A percentile compares a stretch with the other conserved stretches of the same genome.
Conservation (phyloP, 192 early-diverging fungal genomes). For the Thamnidium elegans region DNA sequence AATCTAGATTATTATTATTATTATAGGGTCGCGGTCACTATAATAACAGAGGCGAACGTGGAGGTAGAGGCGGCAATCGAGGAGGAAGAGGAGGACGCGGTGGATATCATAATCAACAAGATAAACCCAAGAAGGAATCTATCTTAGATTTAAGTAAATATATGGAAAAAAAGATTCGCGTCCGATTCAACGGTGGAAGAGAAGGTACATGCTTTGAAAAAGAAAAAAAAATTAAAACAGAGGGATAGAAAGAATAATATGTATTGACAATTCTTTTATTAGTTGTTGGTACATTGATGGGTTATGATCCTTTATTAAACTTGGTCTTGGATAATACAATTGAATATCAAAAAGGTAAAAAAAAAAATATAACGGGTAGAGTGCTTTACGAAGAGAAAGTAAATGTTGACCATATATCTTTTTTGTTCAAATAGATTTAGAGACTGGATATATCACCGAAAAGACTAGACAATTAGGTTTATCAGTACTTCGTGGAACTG, state of each 20-base stretch:
- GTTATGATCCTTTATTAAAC: conserved; percentile 90
- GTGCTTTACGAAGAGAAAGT: neutral
- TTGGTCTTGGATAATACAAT: conserved; percentile 91
- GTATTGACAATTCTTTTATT: conserved; percentile 6
- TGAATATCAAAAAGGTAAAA: conserved; percentile 72
- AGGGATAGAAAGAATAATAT: neutral
- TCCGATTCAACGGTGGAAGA: conserved; percentile 90
- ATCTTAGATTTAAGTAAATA: conserved; percentile 95
- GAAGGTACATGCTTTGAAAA: conserved; percentile 62
- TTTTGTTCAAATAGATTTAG: conserved; percentile 13
- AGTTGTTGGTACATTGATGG: conserved; percentile 91
- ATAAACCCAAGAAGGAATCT: conserved; percentile 79
- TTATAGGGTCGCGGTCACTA: conserved; percentile 12
- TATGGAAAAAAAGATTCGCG: conserved; percentile 86
- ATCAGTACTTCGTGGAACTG: conserved; percentile 85
- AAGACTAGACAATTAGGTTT: conserved; percentile 76
- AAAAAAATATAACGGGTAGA: neutral
- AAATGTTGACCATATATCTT: no score
- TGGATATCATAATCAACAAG: conserved; percentile 50
- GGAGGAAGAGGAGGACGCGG: conserved; percentile 49
- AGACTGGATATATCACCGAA: conserved; percentile 37
- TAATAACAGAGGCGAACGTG: conserved; percentile 38
- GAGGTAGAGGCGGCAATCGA: conserved; percentile 54
- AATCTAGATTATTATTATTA: neutral
- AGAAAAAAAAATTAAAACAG: no score